Conservation (phyloP, 2,329 filamentous ascomycete species). For the Periglandula ipomoeae region DNA sequence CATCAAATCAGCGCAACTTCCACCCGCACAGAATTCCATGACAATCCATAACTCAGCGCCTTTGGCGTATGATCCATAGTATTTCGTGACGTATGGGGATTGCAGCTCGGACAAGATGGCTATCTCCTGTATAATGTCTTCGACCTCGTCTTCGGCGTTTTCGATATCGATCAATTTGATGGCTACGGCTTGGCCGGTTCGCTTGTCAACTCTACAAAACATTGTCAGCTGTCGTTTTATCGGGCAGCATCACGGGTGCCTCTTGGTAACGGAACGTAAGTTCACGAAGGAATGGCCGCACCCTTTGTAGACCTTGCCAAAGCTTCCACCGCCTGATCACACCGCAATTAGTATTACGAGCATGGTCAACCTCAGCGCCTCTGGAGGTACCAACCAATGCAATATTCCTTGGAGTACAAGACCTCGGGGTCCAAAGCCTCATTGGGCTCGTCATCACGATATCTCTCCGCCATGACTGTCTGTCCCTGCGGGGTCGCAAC, state of each 20-base stretch:
- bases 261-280: not conserved
- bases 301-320: slow-evolving; percentile 99
- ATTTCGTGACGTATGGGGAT: slow-evolving; percentile 94
- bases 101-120: slow-evolving; percentile 93
- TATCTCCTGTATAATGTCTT: slow-evolving; percentile 98
- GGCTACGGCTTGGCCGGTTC: slow-evolving; percentile 84
- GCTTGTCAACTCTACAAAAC: slow-evolving; percentile 70
- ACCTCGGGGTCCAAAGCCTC: slow-evolving; percentile 70
- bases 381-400: slow-evolving; percentile 54
- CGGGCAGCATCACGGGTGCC: not conserved
- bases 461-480: slow-evolving; percentile 37
- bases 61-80: slow-evolving; percentile 94
- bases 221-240: slow-evolving; percentile 1
- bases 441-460: slow-evolving; percentile 37
- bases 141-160: slow-evolving; percentile 97
- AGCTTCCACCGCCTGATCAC: slow-evolving; percentile 76
- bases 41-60: slow-evolving; percentile 98
- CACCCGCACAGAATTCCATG: slow-evolving; percentile 98
- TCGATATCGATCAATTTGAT: slow-evolving; percentile 99
- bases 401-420: slow-evolving; percentile 87
- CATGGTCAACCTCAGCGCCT: slow-evolving; percentile 2
- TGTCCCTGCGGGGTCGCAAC: not conserved
- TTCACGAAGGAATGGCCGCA: slow-evolving; percentile 26
- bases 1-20: slow-evolving; percentile 92
- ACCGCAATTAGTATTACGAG: slow-evolving; percentile 16